These are phyloP conservation scores for Penstemon newberryi DNA, from an alignment of 257 asterid species.

Conservation along the genomic window DNA sequence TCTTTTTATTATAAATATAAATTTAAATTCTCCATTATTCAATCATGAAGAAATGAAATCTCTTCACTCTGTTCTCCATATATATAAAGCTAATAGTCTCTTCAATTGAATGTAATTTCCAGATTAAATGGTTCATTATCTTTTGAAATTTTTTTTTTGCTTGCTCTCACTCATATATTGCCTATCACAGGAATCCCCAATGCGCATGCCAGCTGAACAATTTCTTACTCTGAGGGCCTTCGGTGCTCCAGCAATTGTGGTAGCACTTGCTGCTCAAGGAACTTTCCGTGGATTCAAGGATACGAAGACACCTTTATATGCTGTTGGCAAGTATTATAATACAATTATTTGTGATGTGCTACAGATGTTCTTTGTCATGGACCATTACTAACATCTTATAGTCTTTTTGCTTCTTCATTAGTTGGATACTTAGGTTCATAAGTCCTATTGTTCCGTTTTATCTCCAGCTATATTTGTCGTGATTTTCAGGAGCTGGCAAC, in stretches of 20 bases:
- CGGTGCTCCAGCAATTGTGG: conserved; percentile 92
- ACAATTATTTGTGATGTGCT: background rate
- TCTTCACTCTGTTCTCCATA: background rate
- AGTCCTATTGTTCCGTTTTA: conserved; percentile 12
- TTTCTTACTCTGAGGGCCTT: conserved; percentile 80
- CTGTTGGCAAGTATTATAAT: conserved; percentile 58
- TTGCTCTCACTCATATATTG: conserved; percentile 26
- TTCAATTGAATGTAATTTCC: conserved; percentile 5
- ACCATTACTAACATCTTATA: too few species aligned
- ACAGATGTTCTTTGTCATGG: background rate
- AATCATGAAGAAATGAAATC: conserved; percentile 8
- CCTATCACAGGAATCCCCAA: conserved; percentile 78
- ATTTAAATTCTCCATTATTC: conserved; percentile 2
- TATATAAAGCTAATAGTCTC: background rate
- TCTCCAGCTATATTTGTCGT: conserved; percentile 25
- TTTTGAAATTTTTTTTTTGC: conserved; percentile 9
- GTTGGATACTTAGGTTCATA: background rate
- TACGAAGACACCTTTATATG: conserved; percentile 90
- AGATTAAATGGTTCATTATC: conserved; percentile 19
- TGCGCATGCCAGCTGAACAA: conserved; percentile 86
- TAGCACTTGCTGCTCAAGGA: conserved; percentile 97
- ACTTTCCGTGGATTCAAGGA: conserved; percentile 95
- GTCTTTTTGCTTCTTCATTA: background rate
- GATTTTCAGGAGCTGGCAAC: conserved; percentile 78
- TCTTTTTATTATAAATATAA: conserved; percentile 1